Evolutionary conservation across 2,329 filamentous ascomycete genomes (phyloP).

Genomic region (Lanzia echinophila): DNA sequence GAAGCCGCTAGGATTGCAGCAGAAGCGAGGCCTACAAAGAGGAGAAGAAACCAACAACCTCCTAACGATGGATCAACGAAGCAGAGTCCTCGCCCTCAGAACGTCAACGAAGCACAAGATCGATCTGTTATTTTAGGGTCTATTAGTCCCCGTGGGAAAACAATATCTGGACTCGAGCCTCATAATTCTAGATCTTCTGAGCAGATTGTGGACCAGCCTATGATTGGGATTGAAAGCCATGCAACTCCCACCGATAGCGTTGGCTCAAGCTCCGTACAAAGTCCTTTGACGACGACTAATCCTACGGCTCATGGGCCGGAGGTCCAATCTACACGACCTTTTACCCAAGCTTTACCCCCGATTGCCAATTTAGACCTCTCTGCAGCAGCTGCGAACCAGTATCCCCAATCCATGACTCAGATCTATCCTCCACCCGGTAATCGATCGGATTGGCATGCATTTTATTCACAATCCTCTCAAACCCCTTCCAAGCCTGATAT

Average conservation of each 20-base stretch:
- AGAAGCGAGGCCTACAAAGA: conserved; percentile 3
- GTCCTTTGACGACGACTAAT: no score
- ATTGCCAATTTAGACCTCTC: no score
- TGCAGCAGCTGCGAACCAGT: no score
- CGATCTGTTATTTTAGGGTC: neutral
- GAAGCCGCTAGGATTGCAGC: conserved; percentile 1
- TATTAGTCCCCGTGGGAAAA: neutral
- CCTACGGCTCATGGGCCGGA: no score
- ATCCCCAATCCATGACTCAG: no score
- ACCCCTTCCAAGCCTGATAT: no score
- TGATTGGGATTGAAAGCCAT: neutral
- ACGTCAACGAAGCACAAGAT: neutral
- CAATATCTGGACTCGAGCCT: neutral
- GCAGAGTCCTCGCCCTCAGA: neutral
- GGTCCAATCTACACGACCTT: no score
- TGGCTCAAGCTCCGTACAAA: neutral
- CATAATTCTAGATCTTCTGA: neutral
- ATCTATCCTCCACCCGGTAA: no score
- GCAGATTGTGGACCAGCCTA: neutral
- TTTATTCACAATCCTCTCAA: no score
- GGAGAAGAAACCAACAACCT: neutral
- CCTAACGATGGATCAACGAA: neutral
- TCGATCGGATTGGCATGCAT: no score
- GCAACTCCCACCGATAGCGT: neutral
- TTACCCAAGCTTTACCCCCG: no score